These are phyloP conservation scores for Eucalyptus grandis DNA, from an alignment of 345 rosid genomes.

Conservation along the genomic window DNA sequence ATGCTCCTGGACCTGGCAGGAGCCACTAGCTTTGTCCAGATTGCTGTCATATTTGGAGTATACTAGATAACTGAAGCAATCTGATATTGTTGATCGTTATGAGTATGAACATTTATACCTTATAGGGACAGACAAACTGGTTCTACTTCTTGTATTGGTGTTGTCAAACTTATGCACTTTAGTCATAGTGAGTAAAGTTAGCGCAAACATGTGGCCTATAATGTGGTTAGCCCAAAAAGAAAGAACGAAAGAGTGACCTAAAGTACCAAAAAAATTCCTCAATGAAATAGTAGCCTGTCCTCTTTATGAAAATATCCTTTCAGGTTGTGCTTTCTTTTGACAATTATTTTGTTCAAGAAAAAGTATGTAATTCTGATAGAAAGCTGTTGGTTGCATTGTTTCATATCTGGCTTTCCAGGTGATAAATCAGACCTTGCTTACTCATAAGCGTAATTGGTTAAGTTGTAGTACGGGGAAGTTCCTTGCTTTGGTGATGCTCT, in stretches of 20 bases:
- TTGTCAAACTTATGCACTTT: not conserved
- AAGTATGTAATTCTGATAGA: not conserved
- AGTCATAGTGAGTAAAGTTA: not conserved
- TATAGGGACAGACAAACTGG: not conserved
- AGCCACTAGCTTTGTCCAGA: not conserved
- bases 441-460: constrained; percentile 37
- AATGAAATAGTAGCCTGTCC: not conserved
- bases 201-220: not conserved
- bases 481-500: constrained; percentile 42
- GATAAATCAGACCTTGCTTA: constrained; percentile 51
- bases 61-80: not conserved
- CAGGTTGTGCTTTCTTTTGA: not conserved
- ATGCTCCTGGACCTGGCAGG: not conserved
- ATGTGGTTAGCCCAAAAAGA: not conserved
- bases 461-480: constrained; percentile 90
- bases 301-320: not conserved
- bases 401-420: constrained; percentile 31
- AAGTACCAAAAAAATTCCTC: not conserved
- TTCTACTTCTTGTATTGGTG: not conserved
- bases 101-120: not conserved
- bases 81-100: not conserved
- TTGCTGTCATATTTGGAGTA: not conserved
- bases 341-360: not conserved
- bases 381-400: not conserved
- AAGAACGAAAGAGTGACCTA: not conserved